Conservation (phyloP, 1,284 basidiomycete genomes). For the Ganoderma sinense region DNA sequence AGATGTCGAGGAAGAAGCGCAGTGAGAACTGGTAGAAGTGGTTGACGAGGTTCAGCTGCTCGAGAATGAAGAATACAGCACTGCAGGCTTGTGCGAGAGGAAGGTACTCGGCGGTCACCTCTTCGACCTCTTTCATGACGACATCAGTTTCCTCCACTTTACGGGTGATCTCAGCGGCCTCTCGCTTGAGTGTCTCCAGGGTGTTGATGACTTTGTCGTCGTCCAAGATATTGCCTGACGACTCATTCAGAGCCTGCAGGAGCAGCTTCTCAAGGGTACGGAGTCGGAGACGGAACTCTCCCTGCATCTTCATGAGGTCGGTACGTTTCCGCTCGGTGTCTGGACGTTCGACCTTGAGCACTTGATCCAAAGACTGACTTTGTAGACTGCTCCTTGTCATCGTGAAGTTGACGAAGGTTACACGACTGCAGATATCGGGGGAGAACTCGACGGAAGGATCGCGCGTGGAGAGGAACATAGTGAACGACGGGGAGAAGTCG, state of each 20-base stretch:
- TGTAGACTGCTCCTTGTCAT: constrained; percentile 99
- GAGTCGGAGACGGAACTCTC: constrained; percentile 94
- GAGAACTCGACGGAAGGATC: constrained; percentile 98
- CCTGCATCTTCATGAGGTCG: constrained; percentile 99
- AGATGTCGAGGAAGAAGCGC: constrained; percentile 97
- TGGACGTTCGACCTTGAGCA: constrained; percentile 95
- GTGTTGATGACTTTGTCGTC: constrained; percentile 99
- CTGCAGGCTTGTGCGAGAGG: constrained; percentile 97
- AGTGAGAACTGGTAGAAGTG: constrained; percentile 99
- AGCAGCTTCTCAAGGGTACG: constrained; percentile 94
- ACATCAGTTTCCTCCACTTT: constrained; percentile 99
- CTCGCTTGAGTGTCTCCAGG: constrained; percentile 94
- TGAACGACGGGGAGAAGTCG: constrained; percentile 99
- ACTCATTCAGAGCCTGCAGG: constrained; percentile 96
- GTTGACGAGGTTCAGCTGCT: constrained; percentile 93
- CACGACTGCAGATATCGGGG: constrained; percentile 98
- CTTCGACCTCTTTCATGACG: constrained; percentile 96
- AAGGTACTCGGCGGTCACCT: constrained; percentile 94
- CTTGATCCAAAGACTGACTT: constrained; percentile 97
- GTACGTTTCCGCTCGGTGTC: constrained; percentile 97
- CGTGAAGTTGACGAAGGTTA: constrained; percentile 99
- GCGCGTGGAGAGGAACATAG: constrained; percentile 98
- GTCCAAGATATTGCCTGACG: constrained; percentile 96
- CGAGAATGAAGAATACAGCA: constrained; percentile 96
- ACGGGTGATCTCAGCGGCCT: constrained; percentile 94